Base-by-base conservation (phyloP, 2,329 filamentous ascomycete species). In the Aspergillus fructus region DNA sequence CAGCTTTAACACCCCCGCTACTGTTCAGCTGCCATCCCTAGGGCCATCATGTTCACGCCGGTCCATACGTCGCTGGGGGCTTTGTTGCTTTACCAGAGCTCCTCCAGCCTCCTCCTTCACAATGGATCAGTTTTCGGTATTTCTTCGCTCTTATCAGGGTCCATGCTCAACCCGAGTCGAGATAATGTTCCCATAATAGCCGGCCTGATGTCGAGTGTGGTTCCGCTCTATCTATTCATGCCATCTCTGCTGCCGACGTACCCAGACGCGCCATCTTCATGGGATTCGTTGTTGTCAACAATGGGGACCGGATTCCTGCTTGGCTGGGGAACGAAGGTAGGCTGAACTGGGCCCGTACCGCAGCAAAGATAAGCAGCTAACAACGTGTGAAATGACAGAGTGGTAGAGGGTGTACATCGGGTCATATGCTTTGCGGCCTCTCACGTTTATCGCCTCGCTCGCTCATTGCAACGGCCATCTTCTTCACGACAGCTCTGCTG, bases 351-450 rank as follows among this genome's bases (percentile, higher is more conserved):
- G 21, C 19, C 21, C 11, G 4, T 11, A 15, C 23, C 5, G 9
- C 23, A 51, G 23, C 9, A 40, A 42, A 30, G 9, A 43, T 37
- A 13, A 13, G 13, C 3, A 21, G 34, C 49, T 58, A 40, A 59
- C 50, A 11, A 19, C 3, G 21, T 12, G 5, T 11, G 17, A 19
- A 33, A 27, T 24, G 24, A 37, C 55, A 80, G 78, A 76, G 75
- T 62, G 75, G 73, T 49, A 74, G 76, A 53, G 81, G 81, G 17
- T 84, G 81, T 62, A 83, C 81, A 9, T 83, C 81, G 2, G 81
- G 81, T 51, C 81, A 84, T 62, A 82, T 83, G 78, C 77, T 84
- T 33, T 83, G 81, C 59, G 81, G 81, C 2, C 64, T 83, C 4
- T 75, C 79, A 5, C 75, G 80, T 41, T 71, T 81, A 24, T 82